phyloP scores from a whole-genome alignment of 352 stramenopile species.

The Phytophthora kernoviae region DNA sequence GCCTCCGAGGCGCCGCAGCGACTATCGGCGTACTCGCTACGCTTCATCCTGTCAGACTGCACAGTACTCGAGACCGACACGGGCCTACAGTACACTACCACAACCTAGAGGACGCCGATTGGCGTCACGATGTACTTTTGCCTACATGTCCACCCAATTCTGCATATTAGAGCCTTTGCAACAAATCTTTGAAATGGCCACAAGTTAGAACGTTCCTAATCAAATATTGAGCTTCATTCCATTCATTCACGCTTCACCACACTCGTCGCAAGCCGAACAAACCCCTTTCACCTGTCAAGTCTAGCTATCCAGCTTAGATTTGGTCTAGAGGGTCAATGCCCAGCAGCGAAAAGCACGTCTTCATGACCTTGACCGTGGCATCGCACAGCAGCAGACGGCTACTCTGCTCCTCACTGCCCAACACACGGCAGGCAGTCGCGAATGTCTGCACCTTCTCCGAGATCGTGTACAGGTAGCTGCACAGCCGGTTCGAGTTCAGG shows the following conservation, averaged over 20 bases:
- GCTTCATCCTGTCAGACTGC: constrained; percentile 79
- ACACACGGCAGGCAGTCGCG: constrained; percentile 97
- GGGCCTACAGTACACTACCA: constrained; percentile 57
- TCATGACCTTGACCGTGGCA: constrained; percentile 96
- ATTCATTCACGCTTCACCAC: constrained; percentile 11
- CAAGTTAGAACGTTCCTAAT: constrained; percentile 42
- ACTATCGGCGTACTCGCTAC: constrained; percentile 81
- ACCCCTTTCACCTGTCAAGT: constrained; percentile 9
- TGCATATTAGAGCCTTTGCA: constrained; percentile 28
- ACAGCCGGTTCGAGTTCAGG: constrained; percentile 97
- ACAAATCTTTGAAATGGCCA: constrained; percentile 31
- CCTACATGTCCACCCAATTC: constrained; percentile 31
- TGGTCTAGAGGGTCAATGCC: constrained; percentile 94
- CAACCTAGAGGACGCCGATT: constrained; percentile 23
- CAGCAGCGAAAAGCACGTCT: constrained; percentile 92
- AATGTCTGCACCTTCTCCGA: constrained; percentile 98
- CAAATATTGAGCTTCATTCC: constrained; percentile 45
- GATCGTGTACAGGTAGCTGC: constrained; percentile 98
- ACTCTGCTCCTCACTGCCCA: constrained; percentile 94
- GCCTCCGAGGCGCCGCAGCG: constrained; percentile 13
- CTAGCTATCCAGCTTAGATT: constrained; percentile 76
- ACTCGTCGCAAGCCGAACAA: constrained; percentile 21
- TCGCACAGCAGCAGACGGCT: constrained; percentile 97
- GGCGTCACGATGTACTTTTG: constrained; percentile 29
- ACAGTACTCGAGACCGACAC: constrained; percentile 76